Base-by-base conservation (phyloP, 148 eudicot genomes). In the Vaccinium vitisidaea region DNA sequence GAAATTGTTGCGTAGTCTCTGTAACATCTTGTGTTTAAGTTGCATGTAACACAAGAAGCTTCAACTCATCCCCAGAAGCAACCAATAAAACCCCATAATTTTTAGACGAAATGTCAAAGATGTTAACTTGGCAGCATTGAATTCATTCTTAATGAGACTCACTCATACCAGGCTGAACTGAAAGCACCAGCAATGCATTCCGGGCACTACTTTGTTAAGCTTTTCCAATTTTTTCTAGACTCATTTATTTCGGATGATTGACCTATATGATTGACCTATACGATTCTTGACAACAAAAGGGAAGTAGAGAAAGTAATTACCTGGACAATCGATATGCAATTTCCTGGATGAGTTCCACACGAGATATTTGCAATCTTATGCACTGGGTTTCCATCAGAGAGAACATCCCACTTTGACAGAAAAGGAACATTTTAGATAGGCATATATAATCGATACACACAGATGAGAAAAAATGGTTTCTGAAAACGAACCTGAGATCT, bases 321-420 rank as follows among this genome's bases (percentile, higher is more conserved):
- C 95, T 81, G 90, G 77, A 93, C 54, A 87, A 93, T 59, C 12
- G 92, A 93, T 76, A 93, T 82, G 43, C 86, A 71, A 73, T 93
- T 91, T 84, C 88, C 90, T 54, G 90, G 80, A 85, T 85, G 58
- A 58, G 73, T 49, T 75, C 92, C 93, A 46, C 84, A 90, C 46
- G 92, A 80, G 77, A 89, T 75, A 43, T 74, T 88, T 73, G 83
- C 81, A 65, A 88, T 61, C 83, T 86, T 88, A 52, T 15, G 27
- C 75, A 88, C 88, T 75, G 82, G 84, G 83, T 79, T 82, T 73
- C 85, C 88, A 75, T 77, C 54, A n/a, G 87, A 88, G 39, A 90
- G 86, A 50, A 87, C 84, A 85, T 93, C 95, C 95, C 95, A 93
- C 95, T 93, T 83, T 25, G 8, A 48, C 53, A 63, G 6, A 52